Evolutionary conservation across 2,329 filamentous ascomycete genomes (phyloP).

Genomic region (Talaromyces atroroseus): DNA sequence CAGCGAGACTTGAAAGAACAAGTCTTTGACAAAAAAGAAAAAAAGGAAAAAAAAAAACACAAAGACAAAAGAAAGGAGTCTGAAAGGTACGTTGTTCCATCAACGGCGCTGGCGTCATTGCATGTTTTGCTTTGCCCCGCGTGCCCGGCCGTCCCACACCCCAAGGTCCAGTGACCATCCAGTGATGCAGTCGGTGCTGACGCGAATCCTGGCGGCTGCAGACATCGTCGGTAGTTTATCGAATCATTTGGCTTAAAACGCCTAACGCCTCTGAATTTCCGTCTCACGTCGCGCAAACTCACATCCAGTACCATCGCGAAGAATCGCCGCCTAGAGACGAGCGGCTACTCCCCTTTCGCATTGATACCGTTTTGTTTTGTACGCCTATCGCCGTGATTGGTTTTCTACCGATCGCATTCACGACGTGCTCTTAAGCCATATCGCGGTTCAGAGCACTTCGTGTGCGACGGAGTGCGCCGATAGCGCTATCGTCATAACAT

Average conservation of each 20-base stretch:
- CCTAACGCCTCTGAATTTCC: conserved; percentile 20
- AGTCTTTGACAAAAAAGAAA: background rate
- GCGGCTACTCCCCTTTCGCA: background rate
- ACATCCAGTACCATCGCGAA: conserved; percentile 10
- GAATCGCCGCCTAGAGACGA: conserved; percentile 3
- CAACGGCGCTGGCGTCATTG: conserved; percentile 21
- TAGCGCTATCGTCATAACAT: conserved; percentile 7
- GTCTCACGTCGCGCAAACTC: conserved; percentile 22
- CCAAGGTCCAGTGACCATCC: conserved; percentile 37
- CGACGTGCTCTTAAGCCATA: conserved; percentile 1
- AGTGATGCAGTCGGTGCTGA: conserved; percentile 40
- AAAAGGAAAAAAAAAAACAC: background rate
- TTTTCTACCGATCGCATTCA: conserved; percentile 6
- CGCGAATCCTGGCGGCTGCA: conserved; percentile 36
- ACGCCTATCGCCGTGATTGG: conserved; percentile 12
- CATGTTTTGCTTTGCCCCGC: conserved; percentile 3
- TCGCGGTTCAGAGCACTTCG: conserved; percentile 10
- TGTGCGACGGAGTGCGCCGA: conserved; percentile 12
- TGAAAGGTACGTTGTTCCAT: conserved; percentile 27
- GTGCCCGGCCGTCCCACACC: conserved; percentile 15
- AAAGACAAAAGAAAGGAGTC: background rate
- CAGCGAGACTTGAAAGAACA: background rate
- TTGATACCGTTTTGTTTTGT: conserved; percentile 3
- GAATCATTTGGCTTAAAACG: conserved; percentile 35
- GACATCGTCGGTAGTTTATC: conserved; percentile 31